Evolutionary conservation across 306 rosid species (phyloP).

Genomic region (Oxytropis ochrocephala): DNA sequence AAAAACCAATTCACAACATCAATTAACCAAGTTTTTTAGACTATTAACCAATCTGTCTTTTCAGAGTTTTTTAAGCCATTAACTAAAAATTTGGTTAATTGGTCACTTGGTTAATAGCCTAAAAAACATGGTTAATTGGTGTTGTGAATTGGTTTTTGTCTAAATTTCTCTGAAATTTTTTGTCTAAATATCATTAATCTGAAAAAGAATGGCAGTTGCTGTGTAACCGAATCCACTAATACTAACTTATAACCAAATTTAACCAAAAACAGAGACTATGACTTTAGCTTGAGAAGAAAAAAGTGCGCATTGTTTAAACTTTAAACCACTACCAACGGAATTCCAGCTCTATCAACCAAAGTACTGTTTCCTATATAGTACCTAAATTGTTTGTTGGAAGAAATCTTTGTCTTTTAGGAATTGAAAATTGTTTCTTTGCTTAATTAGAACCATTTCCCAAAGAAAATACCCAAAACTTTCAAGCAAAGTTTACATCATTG

Average conservation of each 20-base stretch:
- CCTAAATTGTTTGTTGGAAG: constrained; percentile 1
- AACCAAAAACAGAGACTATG: constrained; percentile 1
- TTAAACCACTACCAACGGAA: neutral
- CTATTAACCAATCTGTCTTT: no score
- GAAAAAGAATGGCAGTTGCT: neutral
- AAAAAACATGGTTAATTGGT: no score
- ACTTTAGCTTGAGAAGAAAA: constrained; percentile 22
- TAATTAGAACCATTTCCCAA: neutral
- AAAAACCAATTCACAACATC: no score
- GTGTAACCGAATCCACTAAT: constrained; percentile 3
- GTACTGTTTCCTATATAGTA: neutral
- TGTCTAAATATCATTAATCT: no score
- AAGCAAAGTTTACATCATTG: constrained; percentile 57
- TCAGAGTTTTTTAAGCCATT: no score
- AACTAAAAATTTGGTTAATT: no score
- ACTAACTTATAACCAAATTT: neutral
- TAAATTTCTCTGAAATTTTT: no score
- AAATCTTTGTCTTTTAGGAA: constrained; percentile 19
- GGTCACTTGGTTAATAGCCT: no score
- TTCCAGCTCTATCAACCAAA: constrained; percentile 14
- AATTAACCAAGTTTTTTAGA: no score
- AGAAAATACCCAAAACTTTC: constrained; percentile 31
- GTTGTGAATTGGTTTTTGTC: no score
- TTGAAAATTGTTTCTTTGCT: constrained; percentile 10
- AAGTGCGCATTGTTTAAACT: neutral